Base-by-base conservation (phyloP, 306 rosid species). In the Morella rubra region DNA sequence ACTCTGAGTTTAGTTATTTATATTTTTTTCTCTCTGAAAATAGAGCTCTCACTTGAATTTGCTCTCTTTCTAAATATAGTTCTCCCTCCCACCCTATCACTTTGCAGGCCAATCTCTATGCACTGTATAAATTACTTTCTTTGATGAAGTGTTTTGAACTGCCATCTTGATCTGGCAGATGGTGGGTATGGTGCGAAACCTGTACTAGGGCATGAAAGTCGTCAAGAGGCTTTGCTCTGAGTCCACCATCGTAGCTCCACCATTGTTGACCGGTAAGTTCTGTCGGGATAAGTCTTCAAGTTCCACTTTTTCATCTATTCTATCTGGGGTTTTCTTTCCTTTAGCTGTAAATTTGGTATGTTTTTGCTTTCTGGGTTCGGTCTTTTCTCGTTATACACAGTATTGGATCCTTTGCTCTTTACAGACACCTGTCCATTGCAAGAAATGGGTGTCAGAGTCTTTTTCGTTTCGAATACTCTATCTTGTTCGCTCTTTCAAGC, bases 191-290 rank as follows among this genome's bases (percentile, higher is more conserved):
- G 67, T 13, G 54, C 71, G n/a, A 64, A 83, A 81, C 73, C 73
- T 81, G 84, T 65, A 69, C 82, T 93, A 91, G 98, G 97, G 97
- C 92, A 91, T 93, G 92, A 91, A 76, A 83, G 76, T 80, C 87
- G 73, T 84, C 83, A 61, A 81, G 62, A 79, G 77, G 52, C 81
- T 76, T 71, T 81, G 81, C 78, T 86, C 75, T 51, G 78, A 82
- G 72, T 76, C 80, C 87, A 77, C 84, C 86, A 78, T 73, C 87
- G 19, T 78, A 83, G 82, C 91, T 83, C 89, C 96, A 73, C 85
- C 96, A 88, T 83, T 87, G 77, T 78, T 81, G 83, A 87, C 85
- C 90, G 87, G 98, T 93, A 79, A 88, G 92, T 86, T 73, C 73
- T 77, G 52, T 76, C 52, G 60, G 10, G 7, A 66, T 44, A 8